A percentile compares a stretch with the other conserved stretches of the same genome.
phyloP scores from a whole-genome alignment of 495 filamentous ascomycete species.

The Astrocystis sublimbata region DNA sequence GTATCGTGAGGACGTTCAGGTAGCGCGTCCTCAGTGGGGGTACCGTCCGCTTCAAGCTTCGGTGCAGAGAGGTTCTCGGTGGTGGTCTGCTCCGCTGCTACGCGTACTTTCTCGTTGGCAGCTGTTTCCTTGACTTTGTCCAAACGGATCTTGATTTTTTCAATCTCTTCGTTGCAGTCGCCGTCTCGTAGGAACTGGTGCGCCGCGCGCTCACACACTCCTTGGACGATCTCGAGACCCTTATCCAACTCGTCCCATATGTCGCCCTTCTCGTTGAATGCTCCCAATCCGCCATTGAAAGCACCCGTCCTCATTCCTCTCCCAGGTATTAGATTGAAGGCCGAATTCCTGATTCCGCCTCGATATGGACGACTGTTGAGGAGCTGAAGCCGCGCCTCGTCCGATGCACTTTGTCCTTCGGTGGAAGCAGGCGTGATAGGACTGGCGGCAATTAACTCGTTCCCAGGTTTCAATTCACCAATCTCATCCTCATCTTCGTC shows the following conservation, averaged over 20 bases:
- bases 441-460: constrained; percentile 19
- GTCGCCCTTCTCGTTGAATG: constrained; percentile 40
- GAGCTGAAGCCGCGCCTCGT: constrained; percentile 33
- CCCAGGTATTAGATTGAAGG: constrained; percentile 8
- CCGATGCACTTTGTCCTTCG: constrained; percentile 14
- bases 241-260: constrained; percentile 74
- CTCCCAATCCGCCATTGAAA: constrained; percentile 26
- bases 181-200: constrained; percentile 85
- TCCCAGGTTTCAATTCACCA: constrained; percentile 29
- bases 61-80: constrained; percentile 28
- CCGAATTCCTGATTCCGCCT: constrained; percentile 15
- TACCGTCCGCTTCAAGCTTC: neutral
- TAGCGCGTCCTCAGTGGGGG: neutral
- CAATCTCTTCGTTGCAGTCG: constrained; percentile 72
- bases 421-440: constrained; percentile 3
- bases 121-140: constrained; percentile 60
- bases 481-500: constrained; percentile 44
- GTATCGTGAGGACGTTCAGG: neutral
- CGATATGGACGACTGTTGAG: constrained; percentile 36
- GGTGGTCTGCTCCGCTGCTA: constrained; percentile 37
- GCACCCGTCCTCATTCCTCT: constrained; percentile 24
- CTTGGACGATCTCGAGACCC: constrained; percentile 74
- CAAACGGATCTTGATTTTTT: constrained; percentile 61
- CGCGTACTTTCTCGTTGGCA: constrained; percentile 57
- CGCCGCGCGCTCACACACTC: constrained; percentile 78